These are phyloP conservation scores for Aquilaria sinensis DNA, from an alignment of 345 rosid genomes.

Conservation along the genomic window DNA sequence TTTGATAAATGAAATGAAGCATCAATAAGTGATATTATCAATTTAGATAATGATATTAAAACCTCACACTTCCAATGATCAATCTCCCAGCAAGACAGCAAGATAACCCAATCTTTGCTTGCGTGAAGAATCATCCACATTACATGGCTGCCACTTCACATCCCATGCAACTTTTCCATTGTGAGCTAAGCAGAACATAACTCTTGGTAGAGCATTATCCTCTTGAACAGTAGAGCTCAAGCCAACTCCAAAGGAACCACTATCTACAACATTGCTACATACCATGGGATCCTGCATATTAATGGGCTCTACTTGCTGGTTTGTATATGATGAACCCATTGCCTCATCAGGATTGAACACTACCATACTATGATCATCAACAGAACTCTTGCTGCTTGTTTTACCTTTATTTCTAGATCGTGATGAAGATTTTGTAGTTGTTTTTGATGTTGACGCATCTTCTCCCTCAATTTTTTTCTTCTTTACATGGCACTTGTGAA, in stretches of 20 bases:
- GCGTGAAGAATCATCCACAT: constrained; percentile 31
- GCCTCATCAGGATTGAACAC: constrained; percentile 19
- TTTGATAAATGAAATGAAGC: too few species aligned
- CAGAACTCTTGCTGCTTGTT: constrained; percentile 8
- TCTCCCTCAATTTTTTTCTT: constrained; percentile 14
- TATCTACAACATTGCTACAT: constrained; percentile 13
- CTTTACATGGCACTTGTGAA: constrained; percentile 17
- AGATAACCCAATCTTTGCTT: constrained; percentile 78
- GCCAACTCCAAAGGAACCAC: constrained; percentile 16
- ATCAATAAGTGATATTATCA: too few species aligned
- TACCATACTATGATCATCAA: constrained; percentile 15
- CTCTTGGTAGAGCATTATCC: constrained; percentile 61
- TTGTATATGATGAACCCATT: constrained; percentile 21
- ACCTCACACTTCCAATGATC: constrained; percentile 90
- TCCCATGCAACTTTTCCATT: constrained; percentile 95
- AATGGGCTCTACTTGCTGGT: constrained; percentile 20
- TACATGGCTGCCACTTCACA: constrained; percentile 74
- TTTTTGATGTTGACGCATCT: constrained; percentile 22
- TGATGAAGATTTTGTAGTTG: constrained; percentile 21
- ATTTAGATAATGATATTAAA: too few species aligned
- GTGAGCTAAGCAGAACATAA: constrained; percentile 79
- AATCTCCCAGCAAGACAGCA: constrained; percentile 87
- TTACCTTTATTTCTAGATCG: constrained; percentile 23
- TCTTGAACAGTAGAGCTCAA: constrained; percentile 24
- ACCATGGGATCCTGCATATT: constrained; percentile 18